These are phyloP conservation scores for Purpureocillium lavendulum DNA, from an alignment of 2,329 filamentous ascomycete genomes.

Conservation along the genomic window DNA sequence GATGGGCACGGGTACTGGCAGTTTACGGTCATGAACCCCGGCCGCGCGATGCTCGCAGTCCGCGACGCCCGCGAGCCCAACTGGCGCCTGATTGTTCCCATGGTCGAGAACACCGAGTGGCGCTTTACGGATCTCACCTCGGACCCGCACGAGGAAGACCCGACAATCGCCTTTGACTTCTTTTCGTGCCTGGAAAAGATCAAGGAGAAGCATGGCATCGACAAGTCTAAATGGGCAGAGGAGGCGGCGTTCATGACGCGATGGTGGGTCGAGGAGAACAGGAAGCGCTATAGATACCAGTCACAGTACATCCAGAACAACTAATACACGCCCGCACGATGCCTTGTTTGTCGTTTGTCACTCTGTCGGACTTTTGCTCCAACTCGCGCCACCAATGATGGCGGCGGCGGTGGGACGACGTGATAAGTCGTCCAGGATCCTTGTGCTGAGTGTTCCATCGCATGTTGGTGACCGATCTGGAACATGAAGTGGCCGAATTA, in stretches of 20 bases:
- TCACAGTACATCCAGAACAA: too few relatives aligned
- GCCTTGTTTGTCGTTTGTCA: too few relatives aligned
- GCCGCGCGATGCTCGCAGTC: constrained; percentile 22
- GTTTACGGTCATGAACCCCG: constrained; percentile 23
- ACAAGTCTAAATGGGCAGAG: constrained; percentile 20
- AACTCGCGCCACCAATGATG: too few relatives aligned
- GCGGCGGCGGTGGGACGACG: too few relatives aligned
- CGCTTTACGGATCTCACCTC: constrained; percentile 16
- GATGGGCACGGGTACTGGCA: constrained; percentile 18
- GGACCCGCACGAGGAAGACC: constrained; percentile 19
- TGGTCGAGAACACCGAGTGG: constrained; percentile 22
- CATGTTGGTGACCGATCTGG: too few relatives aligned
- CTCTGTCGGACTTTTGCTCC: too few relatives aligned
- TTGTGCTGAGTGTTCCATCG: too few relatives aligned
- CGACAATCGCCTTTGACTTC: constrained; percentile 16
- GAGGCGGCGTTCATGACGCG: constrained; percentile 22
- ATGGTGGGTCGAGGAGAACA: constrained; percentile 26
- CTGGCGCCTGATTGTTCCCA: constrained; percentile 21
- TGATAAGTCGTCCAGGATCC: too few relatives aligned
- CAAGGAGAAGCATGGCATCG: constrained; percentile 12
- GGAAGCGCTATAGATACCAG: background rate
- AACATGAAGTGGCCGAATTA: too few relatives aligned
- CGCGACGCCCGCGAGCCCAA: constrained; percentile 20
- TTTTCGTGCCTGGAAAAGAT: constrained; percentile 12
- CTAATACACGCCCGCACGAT: too few relatives aligned